Base-by-base conservation (phyloP, 306 rosid genomes). In the Vicia sativa region DNA sequence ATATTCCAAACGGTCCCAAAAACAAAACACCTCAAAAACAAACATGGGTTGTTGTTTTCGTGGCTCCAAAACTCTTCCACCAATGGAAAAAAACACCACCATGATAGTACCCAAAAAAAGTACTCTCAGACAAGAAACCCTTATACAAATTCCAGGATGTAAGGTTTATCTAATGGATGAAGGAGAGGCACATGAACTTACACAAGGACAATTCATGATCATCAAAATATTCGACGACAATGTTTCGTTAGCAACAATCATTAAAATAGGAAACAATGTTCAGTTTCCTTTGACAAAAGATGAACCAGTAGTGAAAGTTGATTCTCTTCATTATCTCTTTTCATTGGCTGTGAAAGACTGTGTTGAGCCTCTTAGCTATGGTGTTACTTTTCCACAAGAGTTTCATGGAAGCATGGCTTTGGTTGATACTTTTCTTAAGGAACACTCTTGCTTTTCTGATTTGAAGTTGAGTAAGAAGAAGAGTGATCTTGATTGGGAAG, bases 241-340 rank as follows among this genome's bases (percentile, higher is more conserved):
- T 7, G 82, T 86, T 11, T 77, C 83, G 1, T 68, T 93, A 0
- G 96, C 97, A 18, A 90, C 97, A 5, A 78, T 88, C 10, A 42
- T 93, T 18, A 88, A 78, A 77, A 83, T 93, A 0, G 96, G 91
- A 3, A 85, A 81, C 11, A 79, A 75, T 14, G 65, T 93, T 64
- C 91, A 86, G 16, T 93, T 89, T 88, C 99, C 99, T 10, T 59
- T 93, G 62, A 90, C 99, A 4, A 90, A 90, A 65, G 99, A 93
- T 44, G 99, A 93, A 81, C 99, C 96, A 0, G 97, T 93, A 0
- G 87, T 93, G 79, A 90, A 88, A 80, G 77, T 93, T 0, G 91
- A 84, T 62, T 64, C 76, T 13, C 82, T 88, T 8, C 79, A 80
- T 65, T 93, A 93, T 37, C 78, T 93, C 0, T 93, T 93, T 74